A percentile compares a stretch with the other conserved stretches of the same genome.
phyloP scores from a whole-genome alignment of 768 basidiomycete genomes.

The Mycena rebaudengoi region DNA sequence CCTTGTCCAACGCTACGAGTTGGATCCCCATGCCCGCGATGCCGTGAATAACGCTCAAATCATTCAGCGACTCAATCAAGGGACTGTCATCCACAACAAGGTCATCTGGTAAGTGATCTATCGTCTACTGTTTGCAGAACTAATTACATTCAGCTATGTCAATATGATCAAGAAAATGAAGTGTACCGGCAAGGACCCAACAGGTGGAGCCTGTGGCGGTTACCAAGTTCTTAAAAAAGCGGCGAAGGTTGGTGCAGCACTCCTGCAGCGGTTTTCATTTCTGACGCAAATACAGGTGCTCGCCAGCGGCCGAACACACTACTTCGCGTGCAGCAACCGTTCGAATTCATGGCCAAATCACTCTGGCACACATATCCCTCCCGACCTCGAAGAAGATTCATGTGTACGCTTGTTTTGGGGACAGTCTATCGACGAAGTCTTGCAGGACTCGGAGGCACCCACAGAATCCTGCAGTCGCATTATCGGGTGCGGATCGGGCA shows the following conservation, averaged over 20 bases:
- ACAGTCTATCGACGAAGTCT: not conserved
- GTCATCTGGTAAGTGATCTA: not conserved
- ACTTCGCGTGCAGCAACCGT: no score
- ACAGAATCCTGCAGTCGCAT: not conserved
- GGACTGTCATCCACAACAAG: not conserved
- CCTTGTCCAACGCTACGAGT: not conserved
- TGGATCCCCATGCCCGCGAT: not conserved
- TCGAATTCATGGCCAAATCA: not conserved
- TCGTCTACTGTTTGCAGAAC: not conserved
- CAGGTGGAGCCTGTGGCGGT: not conserved
- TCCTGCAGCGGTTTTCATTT: no score
- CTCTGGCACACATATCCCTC: not conserved
- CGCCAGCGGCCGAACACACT: no score
- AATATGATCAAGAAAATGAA: not conserved
- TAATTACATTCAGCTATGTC: not conserved
- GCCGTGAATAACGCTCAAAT: not conserved
- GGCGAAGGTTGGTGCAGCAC: no score
- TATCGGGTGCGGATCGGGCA: not conserved
- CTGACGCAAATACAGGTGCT: no score
- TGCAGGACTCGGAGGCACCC: not conserved
- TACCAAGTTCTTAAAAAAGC: conserved; percentile 2
- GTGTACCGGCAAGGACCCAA: no score
- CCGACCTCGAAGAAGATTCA: no score
- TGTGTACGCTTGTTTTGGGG: not conserved
- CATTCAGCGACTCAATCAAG: not conserved